Evolutionary conservation across 148 eudicot species (phyloP).

Genomic region (Pharnaceum exiguum): DNA sequence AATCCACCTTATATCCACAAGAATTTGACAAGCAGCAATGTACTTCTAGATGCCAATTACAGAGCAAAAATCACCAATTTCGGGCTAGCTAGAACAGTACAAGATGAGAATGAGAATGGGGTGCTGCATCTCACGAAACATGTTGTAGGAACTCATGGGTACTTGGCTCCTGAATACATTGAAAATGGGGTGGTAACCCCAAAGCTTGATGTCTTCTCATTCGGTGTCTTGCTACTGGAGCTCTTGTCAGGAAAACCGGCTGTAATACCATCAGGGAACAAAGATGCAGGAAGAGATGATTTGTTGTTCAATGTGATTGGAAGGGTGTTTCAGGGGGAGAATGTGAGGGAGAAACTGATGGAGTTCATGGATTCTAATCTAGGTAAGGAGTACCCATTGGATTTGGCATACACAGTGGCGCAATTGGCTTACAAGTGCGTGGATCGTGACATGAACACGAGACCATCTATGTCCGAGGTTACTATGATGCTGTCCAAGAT

Average conservation of each 20-base stretch:
- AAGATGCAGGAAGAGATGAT: constrained; percentile 20
- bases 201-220: constrained; percentile 66
- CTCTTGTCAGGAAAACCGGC: constrained; percentile 67
- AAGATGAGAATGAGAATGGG: constrained; percentile 26
- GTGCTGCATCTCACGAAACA: constrained; percentile 52
- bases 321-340: constrained; percentile 45
- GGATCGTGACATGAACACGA: constrained; percentile 42
- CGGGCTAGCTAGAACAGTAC: constrained; percentile 54
- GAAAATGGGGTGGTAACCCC: constrained; percentile 71
- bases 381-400: constrained; percentile 51
- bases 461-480: constrained; percentile 50
- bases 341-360: constrained; percentile 60
- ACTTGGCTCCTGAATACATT: constrained; percentile 77
- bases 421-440: constrained; percentile 59
- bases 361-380: constrained; percentile 53
- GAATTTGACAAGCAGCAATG: constrained; percentile 64
- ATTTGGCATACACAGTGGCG: constrained; percentile 68
- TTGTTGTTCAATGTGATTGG: constrained; percentile 24
- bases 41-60: constrained; percentile 45
- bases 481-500: constrained; percentile 53
- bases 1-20: constrained; percentile 82
- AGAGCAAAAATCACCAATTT: constrained; percentile 68
- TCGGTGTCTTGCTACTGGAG: constrained; percentile 63
- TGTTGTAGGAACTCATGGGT: constrained; percentile 80
- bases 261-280: constrained; percentile 23